A percentile compares a stretch with the other conserved stretches of the same genome.
Conservation (phyloP, 1,284 basidiomycete species). For the Waitea zeae region DNA sequence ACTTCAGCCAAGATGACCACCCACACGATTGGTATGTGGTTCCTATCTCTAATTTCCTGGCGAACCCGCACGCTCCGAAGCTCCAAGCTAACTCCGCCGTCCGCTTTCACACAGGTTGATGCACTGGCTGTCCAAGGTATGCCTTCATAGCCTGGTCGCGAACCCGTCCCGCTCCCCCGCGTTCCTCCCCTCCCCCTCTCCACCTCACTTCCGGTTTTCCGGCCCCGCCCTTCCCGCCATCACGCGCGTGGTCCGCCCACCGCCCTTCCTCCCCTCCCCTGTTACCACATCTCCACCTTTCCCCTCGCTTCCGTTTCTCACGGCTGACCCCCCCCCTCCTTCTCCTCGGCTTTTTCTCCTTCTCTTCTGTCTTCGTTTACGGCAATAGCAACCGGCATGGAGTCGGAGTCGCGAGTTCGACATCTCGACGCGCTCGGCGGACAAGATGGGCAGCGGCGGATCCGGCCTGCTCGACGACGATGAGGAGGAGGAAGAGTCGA, state of each 20-base stretch:
- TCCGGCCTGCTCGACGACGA: constrained; percentile 63
- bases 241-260: too few species aligned
- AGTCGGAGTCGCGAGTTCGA: constrained; percentile 72
- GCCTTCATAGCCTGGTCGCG: too few species aligned
- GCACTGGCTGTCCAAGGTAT: constrained; percentile 70
- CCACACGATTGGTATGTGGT: constrained; percentile 58
- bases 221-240: too few species aligned
- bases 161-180: too few species aligned
- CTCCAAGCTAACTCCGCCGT: constrained; percentile 5
- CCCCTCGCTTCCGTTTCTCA: too few species aligned
- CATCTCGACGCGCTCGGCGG: constrained; percentile 59
- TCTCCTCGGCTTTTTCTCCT: too few species aligned
- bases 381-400: constrained; percentile 64
- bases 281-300: too few species aligned
- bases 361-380: not conserved
- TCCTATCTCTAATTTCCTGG: constrained; percentile 5
- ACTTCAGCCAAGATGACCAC: constrained; percentile 73
- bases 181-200: too few species aligned
- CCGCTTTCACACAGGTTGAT: constrained; percentile 64
- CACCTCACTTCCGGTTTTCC: too few species aligned
- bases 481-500: constrained; percentile 22
- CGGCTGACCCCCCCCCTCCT: too few species aligned
- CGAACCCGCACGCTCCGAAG: constrained; percentile 1
- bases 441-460: constrained; percentile 41
- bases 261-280: too few species aligned